Evolutionary conservation across 345 rosid species (phyloP), one percentile per base, ranked within the genome.

Genomic region (Atalantia buxifolia): DNA sequence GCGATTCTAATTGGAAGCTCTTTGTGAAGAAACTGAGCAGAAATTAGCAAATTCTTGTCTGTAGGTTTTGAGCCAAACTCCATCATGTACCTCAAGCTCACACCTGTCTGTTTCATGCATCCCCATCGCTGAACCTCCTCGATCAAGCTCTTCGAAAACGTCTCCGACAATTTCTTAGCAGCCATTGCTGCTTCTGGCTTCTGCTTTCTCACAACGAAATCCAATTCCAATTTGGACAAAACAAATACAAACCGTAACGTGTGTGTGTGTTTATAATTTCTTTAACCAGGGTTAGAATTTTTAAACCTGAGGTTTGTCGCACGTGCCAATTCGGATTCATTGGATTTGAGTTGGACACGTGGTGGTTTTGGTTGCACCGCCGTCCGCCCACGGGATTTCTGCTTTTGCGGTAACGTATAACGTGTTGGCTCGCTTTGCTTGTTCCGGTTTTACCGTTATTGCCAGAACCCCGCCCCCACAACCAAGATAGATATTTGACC

Each of bases 51-150:
- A 77, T 90, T 96, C 24, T 79, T 85, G 50, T 86, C 85, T 4
- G 90, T 90, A 7, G 98, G 98, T 13, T 59, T 81, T 10, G 97
- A 90, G 61, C 97, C 97, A 68, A 94, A 96, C 69, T 96, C 95
- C 98, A 96, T 92, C 99, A 94, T 96, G 82, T 92, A 92, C 83
- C 94, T 85, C 68, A 94, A 83, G 74, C 95, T 93, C 6, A 96
- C 98, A 40, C 99, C 98, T 0, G 92, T 92, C 82, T 86, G 98
- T 85, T 94, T 92, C 99, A 94, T 90, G 88, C 93, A 78, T 4
- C 98, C 97, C 97, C 98, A 92, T 70, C 86, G 82, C 48, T 82
- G 90, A 19, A 91, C 92, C 75, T 96, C 98, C 77, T 88, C 92
- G 66, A 90, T 84, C 83, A 96, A 69, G 55, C 80, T 80, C 92